A percentile compares a stretch with the other conserved stretches of the same genome.
phyloP scores from a whole-genome alignment of 2,329 filamentous ascomycete species.

The Aspergillus proliferans region DNA sequence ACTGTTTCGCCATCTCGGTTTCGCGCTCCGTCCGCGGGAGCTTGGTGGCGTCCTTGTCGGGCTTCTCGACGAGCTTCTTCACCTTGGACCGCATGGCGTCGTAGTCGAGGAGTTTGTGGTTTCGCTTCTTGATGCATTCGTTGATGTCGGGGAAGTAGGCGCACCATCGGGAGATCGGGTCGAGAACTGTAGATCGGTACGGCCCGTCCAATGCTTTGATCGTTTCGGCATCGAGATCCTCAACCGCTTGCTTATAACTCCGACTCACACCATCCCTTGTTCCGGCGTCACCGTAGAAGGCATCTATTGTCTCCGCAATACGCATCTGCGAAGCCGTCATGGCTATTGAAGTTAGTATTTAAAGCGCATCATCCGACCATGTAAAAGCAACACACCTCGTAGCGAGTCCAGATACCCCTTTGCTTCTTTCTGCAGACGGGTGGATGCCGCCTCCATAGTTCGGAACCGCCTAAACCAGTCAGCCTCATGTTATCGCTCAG shows the following conservation, averaged over 20 bases:
- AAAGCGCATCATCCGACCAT: neutral
- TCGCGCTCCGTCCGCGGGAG: constrained; percentile 94
- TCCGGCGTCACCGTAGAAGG: constrained; percentile 95
- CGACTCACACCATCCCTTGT: constrained; percentile 90
- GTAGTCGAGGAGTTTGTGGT: constrained; percentile 98
- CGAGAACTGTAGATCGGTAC: constrained; percentile 87
- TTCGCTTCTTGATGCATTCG: constrained; percentile 98
- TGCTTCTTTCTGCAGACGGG: constrained; percentile 91
- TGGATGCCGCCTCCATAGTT: constrained; percentile 92
- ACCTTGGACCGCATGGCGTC: constrained; percentile 92
- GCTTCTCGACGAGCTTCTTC: constrained; percentile 95
- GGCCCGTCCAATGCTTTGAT: constrained; percentile 97
- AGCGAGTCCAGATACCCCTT: constrained; percentile 96
- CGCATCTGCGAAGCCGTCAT: constrained; percentile 99
- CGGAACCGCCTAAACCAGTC: constrained; percentile 67
- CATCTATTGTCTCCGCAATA: constrained; percentile 98
- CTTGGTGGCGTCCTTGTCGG: constrained; percentile 96
- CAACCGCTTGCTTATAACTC: constrained; percentile 97
- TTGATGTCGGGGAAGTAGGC: constrained; percentile 99
- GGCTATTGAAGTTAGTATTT: constrained; percentile 46
- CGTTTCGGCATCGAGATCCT: constrained; percentile 94
- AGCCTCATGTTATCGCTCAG: constrained; percentile 7
- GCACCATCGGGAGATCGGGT: constrained; percentile 93
- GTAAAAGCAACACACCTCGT: constrained; percentile 55
- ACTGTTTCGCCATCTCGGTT: constrained; percentile 83